Conservation (phyloP, 176 grass and related monocot genomes). For the Hsuehochloa calcarea region DNA sequence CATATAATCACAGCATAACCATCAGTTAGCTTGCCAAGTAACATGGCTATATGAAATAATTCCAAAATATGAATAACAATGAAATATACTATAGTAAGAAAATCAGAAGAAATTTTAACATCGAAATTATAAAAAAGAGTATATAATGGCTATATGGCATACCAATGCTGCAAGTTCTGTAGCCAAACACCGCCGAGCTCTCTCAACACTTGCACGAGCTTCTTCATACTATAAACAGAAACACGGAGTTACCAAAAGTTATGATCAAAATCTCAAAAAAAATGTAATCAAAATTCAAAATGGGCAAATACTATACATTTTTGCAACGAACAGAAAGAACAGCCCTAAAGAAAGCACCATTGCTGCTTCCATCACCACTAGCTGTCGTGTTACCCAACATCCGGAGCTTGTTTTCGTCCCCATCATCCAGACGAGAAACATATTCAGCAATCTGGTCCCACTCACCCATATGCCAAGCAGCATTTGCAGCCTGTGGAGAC, state of each 20-base stretch:
- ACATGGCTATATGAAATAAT: background rate
- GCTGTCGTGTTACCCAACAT: slow-evolving; percentile 78
- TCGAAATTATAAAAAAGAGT: slow-evolving; percentile 9
- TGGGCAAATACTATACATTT: slow-evolving; percentile 41
- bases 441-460: slow-evolving; percentile 98
- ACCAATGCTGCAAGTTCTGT: slow-evolving; percentile 97
- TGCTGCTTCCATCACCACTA: slow-evolving; percentile 96
- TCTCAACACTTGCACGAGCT: slow-evolving; percentile 75
- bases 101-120: background rate
- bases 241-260: background rate
- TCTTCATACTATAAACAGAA: slow-evolving; percentile 78
- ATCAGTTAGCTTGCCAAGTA: background rate
- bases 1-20: background rate
- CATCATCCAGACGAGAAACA: slow-evolving; percentile 90
- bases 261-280: slow-evolving; percentile 26
- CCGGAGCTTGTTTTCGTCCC: slow-evolving; percentile 83
- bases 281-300: slow-evolving; percentile 13
- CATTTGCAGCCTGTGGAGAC: slow-evolving; percentile 73
- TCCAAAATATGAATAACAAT: background rate
- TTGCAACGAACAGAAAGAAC: slow-evolving; percentile 89
- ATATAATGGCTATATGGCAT: slow-evolving; percentile 23
- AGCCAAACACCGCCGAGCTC: slow-evolving; percentile 92
- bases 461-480: slow-evolving; percentile 98
- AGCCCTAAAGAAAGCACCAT: slow-evolving; percentile 96
- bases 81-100: background rate